Conservation (phyloP, 306 rosid species). For the Pyrus bretschneideri region DNA sequence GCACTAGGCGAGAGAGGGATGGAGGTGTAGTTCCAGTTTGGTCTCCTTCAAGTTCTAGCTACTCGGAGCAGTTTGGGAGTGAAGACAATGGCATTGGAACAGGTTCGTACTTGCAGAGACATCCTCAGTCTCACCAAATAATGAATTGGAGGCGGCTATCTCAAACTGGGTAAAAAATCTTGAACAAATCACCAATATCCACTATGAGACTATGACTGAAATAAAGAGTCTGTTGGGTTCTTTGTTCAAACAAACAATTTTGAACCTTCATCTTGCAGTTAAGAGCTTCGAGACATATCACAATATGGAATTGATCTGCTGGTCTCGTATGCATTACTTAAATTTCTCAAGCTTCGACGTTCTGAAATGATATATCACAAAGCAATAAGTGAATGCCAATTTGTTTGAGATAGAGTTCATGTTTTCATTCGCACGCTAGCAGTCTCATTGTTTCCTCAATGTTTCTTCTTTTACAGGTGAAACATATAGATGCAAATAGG, state of each 20-base stretch:
- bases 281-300: background rate
- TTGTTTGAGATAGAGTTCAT: background rate
- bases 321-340: background rate
- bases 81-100: slow-evolving; percentile 65
- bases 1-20: slow-evolving; percentile 74
- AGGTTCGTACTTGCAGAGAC: slow-evolving; percentile 69
- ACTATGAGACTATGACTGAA: background rate
- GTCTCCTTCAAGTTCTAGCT: slow-evolving; percentile 67
- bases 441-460: background rate
- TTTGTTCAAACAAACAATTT: background rate
- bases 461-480: slow-evolving; percentile 38
- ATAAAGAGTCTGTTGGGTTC: background rate
- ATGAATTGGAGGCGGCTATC: slow-evolving; percentile 79
- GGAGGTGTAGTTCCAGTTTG: slow-evolving; percentile 83
- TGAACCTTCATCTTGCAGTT: background rate
- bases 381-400: background rate
- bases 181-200: slow-evolving; percentile 9
- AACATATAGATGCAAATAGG: slow-evolving; percentile 17
- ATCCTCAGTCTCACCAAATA: slow-evolving; percentile 86
- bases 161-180: slow-evolving; percentile 73
- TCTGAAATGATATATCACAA: background rate
- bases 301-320: background rate
- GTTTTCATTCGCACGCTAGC: background rate
- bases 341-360: background rate
- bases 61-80: slow-evolving; percentile 64